Evolutionary conservation across 148 eudicot species (phyloP), one percentile per base, ranked within the genome.

Genomic region (Nepenthes gracilis): DNA sequence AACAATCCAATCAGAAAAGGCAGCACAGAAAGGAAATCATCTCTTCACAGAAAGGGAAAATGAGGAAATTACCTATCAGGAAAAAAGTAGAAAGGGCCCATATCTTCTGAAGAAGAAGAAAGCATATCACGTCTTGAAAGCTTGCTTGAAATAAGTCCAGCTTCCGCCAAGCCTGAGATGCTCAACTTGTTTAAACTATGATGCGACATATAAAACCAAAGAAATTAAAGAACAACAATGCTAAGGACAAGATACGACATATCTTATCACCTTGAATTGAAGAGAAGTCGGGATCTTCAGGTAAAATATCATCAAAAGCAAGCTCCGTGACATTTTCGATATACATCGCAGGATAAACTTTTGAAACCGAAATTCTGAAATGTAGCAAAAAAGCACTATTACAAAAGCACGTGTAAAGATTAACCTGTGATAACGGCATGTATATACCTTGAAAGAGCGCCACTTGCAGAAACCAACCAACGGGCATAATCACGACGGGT

Each of bases 401-500:
- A 67, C 6, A 65, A 38, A 43, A 45, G 6, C 9, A 54, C 57
- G 4, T 61, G 35, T 38, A 64, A 47, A 9, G 33, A 45, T 5
- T 43, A 54, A 61, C 14, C 49, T 2, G 6, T 47, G 70, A 65
- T 67, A 50, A 15, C 12, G n/a, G 11, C 53, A 10, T 1, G 54
- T 55, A 38, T n/a, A 65, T 73, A 93, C 99, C 99, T 81, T 65
- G 96, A 88, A 62, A 93, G 87, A 75, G 79, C 75, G 75, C 89
- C 82, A 79, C 99, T 93, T 52, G 95, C 87, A 65, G 86, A 79
- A 57, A 93, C 91, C 73, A 93, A 78, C 99, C 99, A 93, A 54
- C 99, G 99, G 52, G 95, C 95, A 81, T 88, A 93, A 61, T 93
- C 99, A 65, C 96, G 95, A 40, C 99, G 96, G 72, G 95, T 78